phyloP scores from a whole-genome alignment of 1,139 yeast species.

The Kluyveromyces sp. region DNA sequence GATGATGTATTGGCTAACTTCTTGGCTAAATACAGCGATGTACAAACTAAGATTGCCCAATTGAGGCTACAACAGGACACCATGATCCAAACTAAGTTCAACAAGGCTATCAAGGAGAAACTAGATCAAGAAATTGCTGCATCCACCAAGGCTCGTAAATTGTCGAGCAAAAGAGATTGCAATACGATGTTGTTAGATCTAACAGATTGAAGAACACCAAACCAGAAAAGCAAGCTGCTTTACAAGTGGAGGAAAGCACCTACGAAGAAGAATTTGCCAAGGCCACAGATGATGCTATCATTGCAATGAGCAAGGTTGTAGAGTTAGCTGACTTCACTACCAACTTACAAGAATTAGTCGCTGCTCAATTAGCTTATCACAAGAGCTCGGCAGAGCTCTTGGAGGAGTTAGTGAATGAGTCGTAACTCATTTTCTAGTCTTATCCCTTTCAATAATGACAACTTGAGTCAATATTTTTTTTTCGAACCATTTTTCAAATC shows the following conservation, averaged over 20 bases:
- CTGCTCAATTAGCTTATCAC: conserved; percentile 80
- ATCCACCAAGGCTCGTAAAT: conserved; percentile 63
- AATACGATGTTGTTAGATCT: conserved; percentile 73
- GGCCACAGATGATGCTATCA: conserved; percentile 83
- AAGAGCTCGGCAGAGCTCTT: conserved; percentile 67
- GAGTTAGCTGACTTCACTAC: conserved; percentile 66
- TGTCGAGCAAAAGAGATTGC: conserved; percentile 69
- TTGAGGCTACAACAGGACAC: conserved; percentile 81
- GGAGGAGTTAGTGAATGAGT: conserved; percentile 38
- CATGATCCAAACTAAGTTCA: conserved; percentile 61
- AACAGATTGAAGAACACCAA: conserved; percentile 53
- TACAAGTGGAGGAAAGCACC: conserved; percentile 71
- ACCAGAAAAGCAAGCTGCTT: conserved; percentile 69
- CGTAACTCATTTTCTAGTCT: not conserved
- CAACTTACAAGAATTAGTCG: conserved; percentile 60
- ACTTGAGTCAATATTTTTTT: too few species aligned
- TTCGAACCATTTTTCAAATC: too few species aligned
- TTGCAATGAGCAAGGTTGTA: conserved; percentile 75
- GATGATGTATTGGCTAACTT: conserved; percentile 41
- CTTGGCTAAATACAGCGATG: conserved; percentile 42
- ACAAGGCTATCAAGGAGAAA: conserved; percentile 57
- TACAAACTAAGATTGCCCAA: conserved; percentile 67
- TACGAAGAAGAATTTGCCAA: conserved; percentile 89
- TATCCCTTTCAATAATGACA: not conserved
- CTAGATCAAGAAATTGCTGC: conserved; percentile 56